Base-by-base conservation (phyloP, 352 stramenopile genomes). In the Peronosclerospora sorghi region DNA sequence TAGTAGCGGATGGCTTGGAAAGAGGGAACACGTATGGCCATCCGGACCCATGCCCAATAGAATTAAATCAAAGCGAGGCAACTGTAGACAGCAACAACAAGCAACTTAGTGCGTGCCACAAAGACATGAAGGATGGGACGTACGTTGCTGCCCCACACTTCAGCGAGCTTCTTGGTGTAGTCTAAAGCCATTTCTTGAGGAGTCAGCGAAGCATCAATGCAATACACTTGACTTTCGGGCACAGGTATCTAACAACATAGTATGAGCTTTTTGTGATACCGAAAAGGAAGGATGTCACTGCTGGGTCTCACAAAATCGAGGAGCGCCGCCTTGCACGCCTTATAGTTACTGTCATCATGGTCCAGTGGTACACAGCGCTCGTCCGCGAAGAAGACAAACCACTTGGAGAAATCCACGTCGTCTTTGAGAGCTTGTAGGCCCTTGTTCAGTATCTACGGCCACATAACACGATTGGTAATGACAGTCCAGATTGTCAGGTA, bases 1-100 rank as follows among this genome's bases (percentile, higher is more conserved):
- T n/a, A 98, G 55, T 23, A 98, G 69, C 32, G 65, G 50, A 62
- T 98, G 95, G 23, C 74, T 79, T 0, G 95, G 96, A 67, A 99
- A 99, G 14, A 99, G 74, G 38, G 91, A 98, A 62, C 92, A 98
- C 13, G 95, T 99, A 74, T 99, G 96, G 9, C 96, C 96, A 61
- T 99, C 96, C 4, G 95, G 94, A 15, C 96, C 96, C 76, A 98
- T 97, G 27, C 96, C 96, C 2, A 99, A 71, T 28, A 99, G 54
- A 15, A 97, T 86, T 43, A 97, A 59, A 60, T 99, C 95, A 37
- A 99, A 94, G 49, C 73, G 71, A 28, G 90, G 87, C 8, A 87
- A 58, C 77, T 89, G 36, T 27, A 50, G 8, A 13, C 4, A 24
- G n/a, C 23, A 45, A 21, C 30, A 51, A 17, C 7, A 15, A 24